Evolutionary conservation across 2,329 filamentous ascomycete genomes (phyloP), one percentile per base, ranked within the genome.

Genomic region (Camptophora hylomeconis): DNA sequence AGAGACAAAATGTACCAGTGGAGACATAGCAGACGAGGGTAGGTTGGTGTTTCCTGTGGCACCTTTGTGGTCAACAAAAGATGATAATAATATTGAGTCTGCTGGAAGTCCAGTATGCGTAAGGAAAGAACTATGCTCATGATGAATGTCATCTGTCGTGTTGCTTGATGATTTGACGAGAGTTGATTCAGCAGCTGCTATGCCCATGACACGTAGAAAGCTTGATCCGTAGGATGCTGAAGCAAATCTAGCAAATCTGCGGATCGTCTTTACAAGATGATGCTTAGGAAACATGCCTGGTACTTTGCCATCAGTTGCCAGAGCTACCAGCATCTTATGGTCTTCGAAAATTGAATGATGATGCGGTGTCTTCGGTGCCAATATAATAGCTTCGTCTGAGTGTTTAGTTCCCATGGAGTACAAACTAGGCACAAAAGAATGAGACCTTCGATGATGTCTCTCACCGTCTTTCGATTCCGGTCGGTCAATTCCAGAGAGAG

Each of bases 1-100:
- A 2, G 74, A 74, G 19, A 82, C 69, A 41, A 80, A 82, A 49
- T 82, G 77, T 2, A 81, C 75, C 11, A 82, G 60, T 2, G 77
- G 77, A 10, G 41, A 42, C 32, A 80, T 67, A 0, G 75, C 75
- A 1, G 70, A 74, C 2, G 40, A 36, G 3, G 39, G 19, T 69
- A 69, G 2, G 70, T 40, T 27, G 7, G 34, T 77, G 13, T 72
- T 65, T 1, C 76, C 75, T 3, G 67, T 75, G 3, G 44, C 38
- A 14, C 76, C 76, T 31, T 75, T 67, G 2, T 72, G 65, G 43
- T 82, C 76, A 21, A 78, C 69, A 44, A 78, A 80, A 1, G 77
- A 81, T 0, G 76, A 75, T 3, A 82, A 54, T 2, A 82, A 46
- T 44, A 69, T 54, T 13, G 60, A 59, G 7, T 58, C 58, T 11